Percentiles rank a stretch among this genome's conserved stretches.
These are phyloP conservation scores for Calonectria honghensis DNA, from an alignment of 2,329 filamentous ascomycete genomes.

Conservation along the genomic window DNA sequence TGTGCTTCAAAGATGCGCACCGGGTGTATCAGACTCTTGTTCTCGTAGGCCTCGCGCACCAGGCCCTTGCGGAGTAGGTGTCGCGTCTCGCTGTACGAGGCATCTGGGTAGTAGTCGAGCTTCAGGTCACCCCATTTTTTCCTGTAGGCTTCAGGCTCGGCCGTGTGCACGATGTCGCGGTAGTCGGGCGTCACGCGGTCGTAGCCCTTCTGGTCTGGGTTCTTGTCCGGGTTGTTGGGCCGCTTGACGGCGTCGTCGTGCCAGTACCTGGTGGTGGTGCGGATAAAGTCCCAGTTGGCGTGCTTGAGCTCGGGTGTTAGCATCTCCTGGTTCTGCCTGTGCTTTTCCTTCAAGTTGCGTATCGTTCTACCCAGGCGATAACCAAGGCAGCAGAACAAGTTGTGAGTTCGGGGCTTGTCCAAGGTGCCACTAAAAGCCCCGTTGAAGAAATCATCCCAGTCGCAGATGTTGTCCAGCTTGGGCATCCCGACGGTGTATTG, in stretches of 20 bases:
- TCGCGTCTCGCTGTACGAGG: slow-evolving; percentile 43
- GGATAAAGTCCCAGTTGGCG: slow-evolving; percentile 43
- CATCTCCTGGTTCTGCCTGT: slow-evolving; percentile 30
- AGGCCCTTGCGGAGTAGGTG: slow-evolving; percentile 61
- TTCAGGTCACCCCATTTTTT: slow-evolving; percentile 29
- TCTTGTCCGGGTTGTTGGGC: slow-evolving; percentile 46
- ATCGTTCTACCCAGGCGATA: slow-evolving; percentile 64
- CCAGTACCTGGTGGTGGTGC: slow-evolving; percentile 42
- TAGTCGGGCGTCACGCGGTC: slow-evolving; percentile 48
- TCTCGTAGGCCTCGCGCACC: slow-evolving; percentile 66
- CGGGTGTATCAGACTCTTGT: slow-evolving; percentile 65
- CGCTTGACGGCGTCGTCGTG: slow-evolving; percentile 41
- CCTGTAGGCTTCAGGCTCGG: slow-evolving; percentile 54
- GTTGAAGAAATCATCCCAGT: neutral
- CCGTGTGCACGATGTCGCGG: slow-evolving; percentile 57
- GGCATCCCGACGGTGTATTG: slow-evolving; percentile 45
- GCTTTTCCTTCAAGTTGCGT: slow-evolving; percentile 36
- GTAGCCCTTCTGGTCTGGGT: slow-evolving; percentile 23
- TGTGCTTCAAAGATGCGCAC: slow-evolving; percentile 53
- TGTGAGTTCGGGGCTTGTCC: slow-evolving; percentile 33
- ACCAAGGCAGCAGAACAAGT: slow-evolving; percentile 56
- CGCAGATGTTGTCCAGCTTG: slow-evolving; percentile 37
- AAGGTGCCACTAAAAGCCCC: neutral
- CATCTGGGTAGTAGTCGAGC: slow-evolving; percentile 38
- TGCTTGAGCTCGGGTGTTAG: slow-evolving; percentile 40